A percentile compares a stretch with the other conserved stretches of the same genome.
These are phyloP conservation scores for Aegilops bicornis DNA, from an alignment of 176 grass and related monocot species.

Conservation along the genomic window DNA sequence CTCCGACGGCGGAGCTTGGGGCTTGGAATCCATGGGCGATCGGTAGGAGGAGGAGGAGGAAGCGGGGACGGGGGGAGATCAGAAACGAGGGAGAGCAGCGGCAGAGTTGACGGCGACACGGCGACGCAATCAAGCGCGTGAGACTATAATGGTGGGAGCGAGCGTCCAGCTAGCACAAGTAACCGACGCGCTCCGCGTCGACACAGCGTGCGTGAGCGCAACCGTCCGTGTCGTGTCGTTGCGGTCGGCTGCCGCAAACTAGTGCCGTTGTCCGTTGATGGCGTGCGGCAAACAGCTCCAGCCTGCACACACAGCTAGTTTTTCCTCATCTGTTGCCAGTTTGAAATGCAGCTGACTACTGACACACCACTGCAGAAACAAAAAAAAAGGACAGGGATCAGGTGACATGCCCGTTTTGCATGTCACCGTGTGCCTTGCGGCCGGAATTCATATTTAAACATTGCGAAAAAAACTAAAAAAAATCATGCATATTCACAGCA, in stretches of 20 bases:
- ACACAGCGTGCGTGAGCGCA: background rate
- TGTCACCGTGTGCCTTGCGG: too few relatives aligned
- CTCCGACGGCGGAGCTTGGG: background rate
- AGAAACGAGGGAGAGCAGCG: background rate
- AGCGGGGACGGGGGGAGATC: background rate
- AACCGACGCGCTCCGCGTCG: background rate
- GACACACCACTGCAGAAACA: too few relatives aligned
- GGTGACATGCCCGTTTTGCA: too few relatives aligned
- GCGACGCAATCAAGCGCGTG: background rate
- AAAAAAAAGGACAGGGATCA: too few relatives aligned
- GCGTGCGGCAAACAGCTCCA: background rate
- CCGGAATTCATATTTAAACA: too few relatives aligned
- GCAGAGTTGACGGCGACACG: slow-evolving; percentile 25
- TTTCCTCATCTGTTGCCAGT: background rate
- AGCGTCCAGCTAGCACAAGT: background rate
- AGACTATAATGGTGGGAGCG: background rate
- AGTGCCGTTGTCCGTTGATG: too few relatives aligned
- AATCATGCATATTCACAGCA: too few relatives aligned
- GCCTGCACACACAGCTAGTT: background rate
- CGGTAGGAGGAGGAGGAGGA: background rate
- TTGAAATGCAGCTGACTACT: background rate
- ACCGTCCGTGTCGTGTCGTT: background rate
- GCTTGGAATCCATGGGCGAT: slow-evolving; percentile 41
- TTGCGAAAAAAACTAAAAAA: too few relatives aligned
- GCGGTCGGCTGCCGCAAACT: background rate